These are phyloP conservation scores for Aspergillus tubingensis DNA, from an alignment of 2,329 filamentous ascomycete genomes.

Conservation along the genomic window DNA sequence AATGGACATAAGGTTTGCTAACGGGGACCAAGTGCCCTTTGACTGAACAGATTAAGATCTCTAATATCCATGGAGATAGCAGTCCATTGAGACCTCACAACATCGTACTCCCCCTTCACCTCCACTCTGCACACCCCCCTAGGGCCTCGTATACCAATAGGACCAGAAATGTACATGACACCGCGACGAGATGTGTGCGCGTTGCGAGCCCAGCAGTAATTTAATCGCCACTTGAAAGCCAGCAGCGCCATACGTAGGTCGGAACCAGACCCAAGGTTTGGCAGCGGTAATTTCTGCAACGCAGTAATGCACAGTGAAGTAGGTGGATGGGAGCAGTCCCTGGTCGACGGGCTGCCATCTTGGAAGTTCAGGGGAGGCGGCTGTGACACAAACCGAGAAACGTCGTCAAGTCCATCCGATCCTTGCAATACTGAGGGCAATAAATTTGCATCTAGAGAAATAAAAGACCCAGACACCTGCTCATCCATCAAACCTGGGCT, in stretches of 20 bases:
- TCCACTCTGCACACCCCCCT: constrained; percentile 39
- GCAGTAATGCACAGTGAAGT: constrained; percentile 35
- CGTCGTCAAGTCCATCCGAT: constrained; percentile 21
- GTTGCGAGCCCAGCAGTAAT: constrained; percentile 24
- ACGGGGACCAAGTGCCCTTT: constrained; percentile 28
- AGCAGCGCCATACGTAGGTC: constrained; percentile 36
- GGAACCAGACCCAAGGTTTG: constrained; percentile 35
- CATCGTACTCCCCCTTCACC: constrained; percentile 40
- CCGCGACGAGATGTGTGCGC: constrained; percentile 32
- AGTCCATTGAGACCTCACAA: constrained; percentile 31
- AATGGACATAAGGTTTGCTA: background rate
- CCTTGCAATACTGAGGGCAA: constrained; percentile 18
- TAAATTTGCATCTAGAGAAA: constrained; percentile 14
- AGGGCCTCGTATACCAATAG: constrained; percentile 36
- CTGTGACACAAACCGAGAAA: constrained; percentile 21
- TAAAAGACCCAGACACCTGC: constrained; percentile 17
- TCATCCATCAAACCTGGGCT: constrained; percentile 14
- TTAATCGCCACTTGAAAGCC: constrained; percentile 35
- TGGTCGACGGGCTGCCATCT: constrained; percentile 18
- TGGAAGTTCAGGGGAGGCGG: constrained; percentile 18
- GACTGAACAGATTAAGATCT: constrained; percentile 32
- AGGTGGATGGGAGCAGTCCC: constrained; percentile 21
- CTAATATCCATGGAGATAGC: constrained; percentile 34
- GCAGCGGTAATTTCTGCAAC: constrained; percentile 37
- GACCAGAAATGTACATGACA: constrained; percentile 37